Percentiles rank a stretch among this genome's conserved stretches.
These are phyloP conservation scores for Wakefieldia striispora DNA, from an alignment of 768 basidiomycete genomes.

Conservation along the genomic window DNA sequence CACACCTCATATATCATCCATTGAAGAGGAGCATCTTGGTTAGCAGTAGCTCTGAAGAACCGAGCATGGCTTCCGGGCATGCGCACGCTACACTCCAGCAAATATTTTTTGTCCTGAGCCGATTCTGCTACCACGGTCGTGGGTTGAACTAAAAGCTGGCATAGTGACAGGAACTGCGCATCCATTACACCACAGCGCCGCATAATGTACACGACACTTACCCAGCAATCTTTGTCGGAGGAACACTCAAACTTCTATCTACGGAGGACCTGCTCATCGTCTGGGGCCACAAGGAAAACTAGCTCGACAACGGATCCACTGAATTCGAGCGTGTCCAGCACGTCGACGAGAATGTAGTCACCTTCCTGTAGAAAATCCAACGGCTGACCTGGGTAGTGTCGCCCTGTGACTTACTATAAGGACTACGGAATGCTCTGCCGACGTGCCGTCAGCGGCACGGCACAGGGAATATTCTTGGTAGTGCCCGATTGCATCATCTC, in stretches of 20 bases:
- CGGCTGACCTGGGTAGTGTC: conserved; percentile 10
- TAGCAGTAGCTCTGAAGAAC: conserved; percentile 31
- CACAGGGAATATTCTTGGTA: conserved; percentile 49
- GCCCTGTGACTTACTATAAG: conserved; percentile 37
- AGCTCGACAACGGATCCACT: conserved; percentile 26
- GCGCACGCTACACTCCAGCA: conserved; percentile 28
- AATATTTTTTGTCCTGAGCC: background rate
- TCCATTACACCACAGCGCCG: background rate
- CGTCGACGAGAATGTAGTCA: conserved; percentile 41
- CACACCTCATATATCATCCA: conserved; percentile 44
- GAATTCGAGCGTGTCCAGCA: conserved; percentile 28
- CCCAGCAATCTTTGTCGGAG: conserved; percentile 32
- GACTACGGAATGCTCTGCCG: conserved; percentile 51
- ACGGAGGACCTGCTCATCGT: conserved; percentile 33
- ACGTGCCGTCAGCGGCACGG: conserved; percentile 55
- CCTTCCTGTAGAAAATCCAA: conserved; percentile 26
- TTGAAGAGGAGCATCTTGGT: conserved; percentile 23
- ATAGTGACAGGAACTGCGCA: conserved; percentile 16
- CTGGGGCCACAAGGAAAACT: conserved; percentile 36
- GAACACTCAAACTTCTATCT: conserved; percentile 31
- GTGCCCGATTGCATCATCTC: conserved; percentile 30
- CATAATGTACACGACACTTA: conserved; percentile 13
- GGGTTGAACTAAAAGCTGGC: conserved; percentile 7
- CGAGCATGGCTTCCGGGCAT: conserved; percentile 20
- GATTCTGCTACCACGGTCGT: background rate